These are phyloP conservation scores for Fusarium palustre DNA, from an alignment of 2,329 filamentous ascomycete species.

Conservation along the genomic window DNA sequence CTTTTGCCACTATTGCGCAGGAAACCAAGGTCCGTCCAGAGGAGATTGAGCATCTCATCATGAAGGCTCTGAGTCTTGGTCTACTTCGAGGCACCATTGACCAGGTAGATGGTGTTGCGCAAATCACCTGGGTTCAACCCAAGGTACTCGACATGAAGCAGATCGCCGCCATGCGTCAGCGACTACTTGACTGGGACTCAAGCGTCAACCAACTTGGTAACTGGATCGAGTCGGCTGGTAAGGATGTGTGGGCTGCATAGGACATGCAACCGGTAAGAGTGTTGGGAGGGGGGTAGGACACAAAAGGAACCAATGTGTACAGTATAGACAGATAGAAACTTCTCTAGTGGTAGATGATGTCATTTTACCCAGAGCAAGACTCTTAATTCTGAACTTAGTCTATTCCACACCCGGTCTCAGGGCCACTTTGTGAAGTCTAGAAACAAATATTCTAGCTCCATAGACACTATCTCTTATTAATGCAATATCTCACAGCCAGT, in stretches of 20 bases:
- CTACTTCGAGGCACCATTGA: constrained; percentile 93
- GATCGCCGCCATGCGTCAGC: constrained; percentile 89
- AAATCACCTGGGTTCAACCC: constrained; percentile 98
- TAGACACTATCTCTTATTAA: neutral
- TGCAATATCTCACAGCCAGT: neutral
- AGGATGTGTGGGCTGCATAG: constrained; percentile 94
- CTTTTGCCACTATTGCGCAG: constrained; percentile 85
- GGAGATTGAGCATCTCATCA: constrained; percentile 97
- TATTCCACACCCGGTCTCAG: constrained; percentile 2
- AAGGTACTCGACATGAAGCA: constrained; percentile 97
- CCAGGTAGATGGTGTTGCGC: constrained; percentile 92
- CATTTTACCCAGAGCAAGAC: constrained; percentile 35
- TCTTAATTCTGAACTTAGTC: constrained; percentile 40
- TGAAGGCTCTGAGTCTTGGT: constrained; percentile 97
- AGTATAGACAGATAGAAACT: constrained; percentile 47
- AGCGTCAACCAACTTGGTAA: constrained; percentile 96
- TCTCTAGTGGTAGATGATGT: constrained; percentile 39
- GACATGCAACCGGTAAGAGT: constrained; percentile 6
- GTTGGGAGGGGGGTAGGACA: constrained; percentile 7
- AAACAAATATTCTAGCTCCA: neutral
- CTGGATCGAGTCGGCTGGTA: constrained; percentile 94
- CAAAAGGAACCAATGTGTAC: constrained; percentile 46
- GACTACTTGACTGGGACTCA: constrained; percentile 93
- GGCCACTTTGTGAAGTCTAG: neutral
- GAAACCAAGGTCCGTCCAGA: constrained; percentile 92